Evolutionary conservation across 2,329 filamentous ascomycete species (phyloP).

Genomic region (Neoarthrinium moseri): DNA sequence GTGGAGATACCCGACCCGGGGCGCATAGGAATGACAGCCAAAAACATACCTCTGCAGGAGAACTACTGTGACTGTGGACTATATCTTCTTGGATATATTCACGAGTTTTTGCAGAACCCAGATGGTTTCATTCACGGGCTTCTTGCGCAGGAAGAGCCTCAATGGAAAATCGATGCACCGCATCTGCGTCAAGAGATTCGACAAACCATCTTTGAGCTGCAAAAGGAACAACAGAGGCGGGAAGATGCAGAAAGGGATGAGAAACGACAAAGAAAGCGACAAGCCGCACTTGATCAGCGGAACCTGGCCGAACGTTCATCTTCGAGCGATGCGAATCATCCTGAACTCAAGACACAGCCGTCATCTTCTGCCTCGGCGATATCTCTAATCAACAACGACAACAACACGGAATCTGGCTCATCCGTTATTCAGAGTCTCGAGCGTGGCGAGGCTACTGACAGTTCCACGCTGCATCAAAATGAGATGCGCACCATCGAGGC

Average conservation of each 20-base stretch:
- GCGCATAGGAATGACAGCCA: slow-evolving; percentile 63
- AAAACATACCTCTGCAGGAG: slow-evolving; percentile 72
- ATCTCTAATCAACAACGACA: too few species aligned
- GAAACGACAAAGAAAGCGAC: slow-evolving; percentile 29
- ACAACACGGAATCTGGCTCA: too few species aligned
- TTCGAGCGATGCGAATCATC: too few species aligned
- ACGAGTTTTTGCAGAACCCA: slow-evolving; percentile 76
- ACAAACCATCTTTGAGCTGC: slow-evolving; percentile 61
- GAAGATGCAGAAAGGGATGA: slow-evolving; percentile 36
- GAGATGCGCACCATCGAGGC: too few species aligned
- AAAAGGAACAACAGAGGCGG: slow-evolving; percentile 52
- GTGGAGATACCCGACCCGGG: slow-evolving; percentile 23
- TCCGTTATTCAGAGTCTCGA: too few species aligned
- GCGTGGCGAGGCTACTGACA: too few species aligned
- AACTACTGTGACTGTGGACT: slow-evolving; percentile 91
- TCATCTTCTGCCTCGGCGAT: too few species aligned
- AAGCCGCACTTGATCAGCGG: slow-evolving; percentile 15
- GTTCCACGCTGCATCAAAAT: too few species aligned
- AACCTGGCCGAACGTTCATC: too few species aligned
- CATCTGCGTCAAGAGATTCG: slow-evolving; percentile 66
- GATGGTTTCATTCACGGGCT: slow-evolving; percentile 67
- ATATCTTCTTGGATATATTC: slow-evolving; percentile 80
- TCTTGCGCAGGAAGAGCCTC: slow-evolving; percentile 53
- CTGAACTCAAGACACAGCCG: too few species aligned
- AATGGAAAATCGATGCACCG: slow-evolving; percentile 55